These are phyloP conservation scores for Vanrija sp. DNA, from an alignment of 1,284 basidiomycete genomes.

Conservation along the genomic window DNA sequence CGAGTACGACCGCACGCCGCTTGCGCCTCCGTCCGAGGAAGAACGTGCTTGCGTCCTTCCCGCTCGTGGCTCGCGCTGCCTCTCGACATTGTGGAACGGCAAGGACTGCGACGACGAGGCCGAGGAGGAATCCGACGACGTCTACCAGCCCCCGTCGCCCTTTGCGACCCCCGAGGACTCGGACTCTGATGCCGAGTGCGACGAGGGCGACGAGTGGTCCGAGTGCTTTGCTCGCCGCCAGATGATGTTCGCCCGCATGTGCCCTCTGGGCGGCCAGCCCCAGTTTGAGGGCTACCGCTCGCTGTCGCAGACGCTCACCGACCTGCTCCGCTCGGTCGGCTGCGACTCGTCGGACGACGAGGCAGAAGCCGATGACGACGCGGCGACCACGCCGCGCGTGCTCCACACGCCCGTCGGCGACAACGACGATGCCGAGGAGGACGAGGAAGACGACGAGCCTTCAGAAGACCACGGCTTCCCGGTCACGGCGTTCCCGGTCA, in stretches of 20 bases:
- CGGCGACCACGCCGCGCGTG: not conserved
- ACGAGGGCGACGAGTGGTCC: conserved; percentile 29
- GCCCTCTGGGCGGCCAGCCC: conserved; percentile 22
- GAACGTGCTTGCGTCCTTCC: conserved; percentile 48
- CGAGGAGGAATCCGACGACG: conserved; percentile 6
- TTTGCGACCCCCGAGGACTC: conserved; percentile 19
- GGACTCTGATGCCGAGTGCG: conserved; percentile 6
- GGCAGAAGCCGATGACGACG: conserved; percentile 4
- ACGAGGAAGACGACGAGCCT: no score
- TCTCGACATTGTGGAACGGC: conserved; percentile 16
- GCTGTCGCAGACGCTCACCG: conserved; percentile 35
- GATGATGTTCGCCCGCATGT: conserved; percentile 45
- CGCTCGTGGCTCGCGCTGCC: conserved; percentile 39
- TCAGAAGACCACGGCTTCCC: not conserved
- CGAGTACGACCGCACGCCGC: conserved; percentile 50
- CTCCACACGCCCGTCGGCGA: not conserved
- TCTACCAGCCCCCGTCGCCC: conserved; percentile 11
- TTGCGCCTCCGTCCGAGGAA: conserved; percentile 47
- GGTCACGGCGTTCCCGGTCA: not conserved
- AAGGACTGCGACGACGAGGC: conserved; percentile 16
- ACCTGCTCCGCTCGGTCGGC: conserved; percentile 27
- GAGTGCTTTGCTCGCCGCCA: conserved; percentile 40
- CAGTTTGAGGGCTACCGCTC: conserved; percentile 45
- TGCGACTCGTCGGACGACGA: conserved; percentile 5
- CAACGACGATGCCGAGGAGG: not conserved